Conservation (phyloP, 2,329 filamentous ascomycete genomes). For the Teratosphaeria pseudoeucalypti region DNA sequence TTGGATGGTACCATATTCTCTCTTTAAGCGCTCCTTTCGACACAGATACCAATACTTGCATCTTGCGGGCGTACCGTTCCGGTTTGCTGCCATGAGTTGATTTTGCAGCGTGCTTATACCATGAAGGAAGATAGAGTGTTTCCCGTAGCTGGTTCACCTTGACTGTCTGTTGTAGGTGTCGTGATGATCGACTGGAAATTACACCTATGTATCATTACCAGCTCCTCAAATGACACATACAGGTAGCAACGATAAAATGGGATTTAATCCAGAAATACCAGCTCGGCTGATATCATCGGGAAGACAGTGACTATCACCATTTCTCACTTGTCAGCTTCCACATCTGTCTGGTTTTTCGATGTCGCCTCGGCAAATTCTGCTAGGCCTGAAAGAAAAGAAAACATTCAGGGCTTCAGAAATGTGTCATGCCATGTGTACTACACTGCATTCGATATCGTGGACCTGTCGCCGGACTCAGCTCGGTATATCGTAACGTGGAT, state of each 20-base stretch:
- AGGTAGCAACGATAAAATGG: too few species aligned
- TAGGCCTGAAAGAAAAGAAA: neutral
- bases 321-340: neutral
- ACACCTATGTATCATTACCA: too few species aligned
- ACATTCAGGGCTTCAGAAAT: neutral
- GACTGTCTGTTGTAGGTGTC: neutral
- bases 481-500: neutral
- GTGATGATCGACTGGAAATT: neutral
- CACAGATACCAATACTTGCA: neutral
- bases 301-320: neutral
- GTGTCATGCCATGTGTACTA: too few species aligned
- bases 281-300: neutral
- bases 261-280: too few species aligned
- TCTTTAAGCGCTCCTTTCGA: neutral
- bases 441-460: neutral
- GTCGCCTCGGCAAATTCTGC: neutral
- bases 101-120: neutral
- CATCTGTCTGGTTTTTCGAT: conserved; percentile 2
- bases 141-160: neutral
- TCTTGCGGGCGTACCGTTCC: conserved; percentile 2
- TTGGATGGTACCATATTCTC: conserved; percentile 21
- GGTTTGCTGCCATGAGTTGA: neutral
- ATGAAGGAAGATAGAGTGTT: neutral
- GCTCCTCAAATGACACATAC: too few species aligned
- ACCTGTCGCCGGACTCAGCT: neutral